phyloP scores from a whole-genome alignment of 2,329 filamentous ascomycete genomes.

The Ophiostoma sp. region DNA sequence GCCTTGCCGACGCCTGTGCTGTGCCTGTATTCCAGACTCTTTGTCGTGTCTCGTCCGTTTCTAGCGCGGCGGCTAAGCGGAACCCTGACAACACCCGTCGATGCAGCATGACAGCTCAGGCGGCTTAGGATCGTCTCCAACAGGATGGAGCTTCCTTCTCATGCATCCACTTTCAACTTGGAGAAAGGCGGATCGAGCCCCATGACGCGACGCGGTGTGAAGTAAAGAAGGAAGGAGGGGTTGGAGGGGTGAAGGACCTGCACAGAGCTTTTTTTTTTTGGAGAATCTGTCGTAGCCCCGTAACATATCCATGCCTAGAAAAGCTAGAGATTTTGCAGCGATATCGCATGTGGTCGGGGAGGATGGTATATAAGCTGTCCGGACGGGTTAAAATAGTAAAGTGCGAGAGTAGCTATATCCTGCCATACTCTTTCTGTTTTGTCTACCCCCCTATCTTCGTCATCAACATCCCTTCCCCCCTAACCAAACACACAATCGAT shows the following conservation, averaged over 20 bases:
- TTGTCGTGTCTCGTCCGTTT: not conserved
- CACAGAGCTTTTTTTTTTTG: not conserved
- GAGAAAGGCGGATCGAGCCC: not conserved
- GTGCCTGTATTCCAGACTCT: not conserved
- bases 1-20: not conserved
- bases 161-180: not conserved
- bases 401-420: not conserved
- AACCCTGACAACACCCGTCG: not conserved
- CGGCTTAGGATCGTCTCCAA: not conserved
- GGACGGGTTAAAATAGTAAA: not conserved
- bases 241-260: not conserved
- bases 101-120: not conserved
- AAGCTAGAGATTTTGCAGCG: not conserved
- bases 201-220: not conserved
- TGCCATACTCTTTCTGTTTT: not conserved
- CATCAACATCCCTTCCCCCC: not conserved
- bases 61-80: not conserved
- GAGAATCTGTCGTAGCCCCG: not conserved
- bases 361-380: constrained; percentile 11
- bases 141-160: not conserved
- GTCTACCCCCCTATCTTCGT: not conserved
- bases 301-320: not conserved
- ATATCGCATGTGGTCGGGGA: not conserved
- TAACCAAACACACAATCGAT: not conserved
- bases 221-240: no score